Evolutionary conservation across 306 rosid species (phyloP).

Genomic region (Delonix regia): DNA sequence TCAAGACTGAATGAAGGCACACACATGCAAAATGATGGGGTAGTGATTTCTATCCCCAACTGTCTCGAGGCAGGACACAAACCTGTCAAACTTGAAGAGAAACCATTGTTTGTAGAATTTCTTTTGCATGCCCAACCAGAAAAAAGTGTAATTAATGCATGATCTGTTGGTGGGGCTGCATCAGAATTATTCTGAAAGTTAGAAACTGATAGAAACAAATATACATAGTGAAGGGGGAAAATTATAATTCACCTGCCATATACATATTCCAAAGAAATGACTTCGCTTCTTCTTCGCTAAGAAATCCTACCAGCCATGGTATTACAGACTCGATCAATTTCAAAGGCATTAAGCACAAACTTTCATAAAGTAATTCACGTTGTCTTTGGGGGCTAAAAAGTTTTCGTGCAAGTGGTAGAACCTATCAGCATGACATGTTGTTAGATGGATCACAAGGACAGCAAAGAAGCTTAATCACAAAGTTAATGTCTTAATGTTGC

Average conservation of each 20-base stretch:
- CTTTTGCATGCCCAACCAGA: conserved; percentile 84
- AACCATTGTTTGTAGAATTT: conserved; percentile 53
- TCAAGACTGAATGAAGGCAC: conserved; percentile 29
- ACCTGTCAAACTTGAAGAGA: conserved; percentile 55
- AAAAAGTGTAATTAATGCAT: conserved; percentile 68
- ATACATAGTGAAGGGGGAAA: background rate
- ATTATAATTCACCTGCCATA: conserved; percentile 58
- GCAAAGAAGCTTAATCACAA: conserved; percentile 20
- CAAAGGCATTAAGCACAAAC: conserved; percentile 75
- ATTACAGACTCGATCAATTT: conserved; percentile 72
- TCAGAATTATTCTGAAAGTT: conserved; percentile 30
- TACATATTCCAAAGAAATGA: conserved; percentile 61
- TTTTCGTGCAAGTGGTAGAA: conserved; percentile 73
- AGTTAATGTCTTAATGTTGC: conserved; percentile 1
- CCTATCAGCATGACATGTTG: conserved; percentile 44
- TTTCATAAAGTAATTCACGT: conserved; percentile 64
- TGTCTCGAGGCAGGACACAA: conserved; percentile 52
- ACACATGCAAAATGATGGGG: conserved; percentile 45
- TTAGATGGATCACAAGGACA: conserved; percentile 26
- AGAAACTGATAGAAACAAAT: background rate
- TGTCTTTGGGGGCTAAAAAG: conserved; percentile 66
- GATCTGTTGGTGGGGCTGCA: conserved; percentile 73
- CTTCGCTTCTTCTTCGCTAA: conserved; percentile 62
- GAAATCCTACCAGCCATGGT: conserved; percentile 69
- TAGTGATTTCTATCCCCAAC: conserved; percentile 44